phyloP scores from a whole-genome alignment of 192 early-diverging fungal genomes.

The Paraglomus occultum region DNA sequence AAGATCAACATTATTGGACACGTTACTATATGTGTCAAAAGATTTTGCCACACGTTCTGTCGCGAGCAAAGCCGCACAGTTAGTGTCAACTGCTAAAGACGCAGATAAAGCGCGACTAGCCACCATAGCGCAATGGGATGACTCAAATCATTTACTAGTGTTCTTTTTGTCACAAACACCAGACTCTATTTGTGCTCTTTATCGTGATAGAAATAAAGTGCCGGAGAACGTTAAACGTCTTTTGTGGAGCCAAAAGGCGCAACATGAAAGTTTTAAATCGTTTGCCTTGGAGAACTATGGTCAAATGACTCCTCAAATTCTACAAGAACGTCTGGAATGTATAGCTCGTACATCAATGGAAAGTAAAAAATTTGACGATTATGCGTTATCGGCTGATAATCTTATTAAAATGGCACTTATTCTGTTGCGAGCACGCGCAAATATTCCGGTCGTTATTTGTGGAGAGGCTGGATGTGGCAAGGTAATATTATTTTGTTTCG shows the following conservation, averaged over 20 bases:
- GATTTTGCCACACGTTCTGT: conserved; percentile 26
- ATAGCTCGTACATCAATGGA: conserved; percentile 20
- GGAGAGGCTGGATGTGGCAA: conserved; percentile 31
- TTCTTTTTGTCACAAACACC: conserved; percentile 29
- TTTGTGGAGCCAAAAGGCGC: conserved; percentile 7
- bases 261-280: not conserved
- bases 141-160: conserved; percentile 30
- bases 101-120: not conserved
- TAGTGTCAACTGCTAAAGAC: not conserved
- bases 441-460: conserved; percentile 29
- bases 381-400: conserved; percentile 29
- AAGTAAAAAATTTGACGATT: not conserved
- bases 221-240: not conserved
- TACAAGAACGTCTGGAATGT: conserved; percentile 14
- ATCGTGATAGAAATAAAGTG: conserved; percentile 17
- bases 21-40: conserved; percentile 14
- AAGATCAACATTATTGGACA: conserved; percentile 16
- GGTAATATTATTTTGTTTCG: conserved; percentile 13
- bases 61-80: conserved; percentile 8
- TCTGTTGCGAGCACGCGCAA: conserved; percentile 24
- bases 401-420: conserved; percentile 30
- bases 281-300: conserved; percentile 17
- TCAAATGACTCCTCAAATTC: not conserved
- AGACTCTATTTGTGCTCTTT: conserved; percentile 25
- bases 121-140: conserved; percentile 23